phyloP scores from a whole-genome alignment of 768 basidiomycete genomes.

The Chalciporus pseudorubinellus region DNA sequence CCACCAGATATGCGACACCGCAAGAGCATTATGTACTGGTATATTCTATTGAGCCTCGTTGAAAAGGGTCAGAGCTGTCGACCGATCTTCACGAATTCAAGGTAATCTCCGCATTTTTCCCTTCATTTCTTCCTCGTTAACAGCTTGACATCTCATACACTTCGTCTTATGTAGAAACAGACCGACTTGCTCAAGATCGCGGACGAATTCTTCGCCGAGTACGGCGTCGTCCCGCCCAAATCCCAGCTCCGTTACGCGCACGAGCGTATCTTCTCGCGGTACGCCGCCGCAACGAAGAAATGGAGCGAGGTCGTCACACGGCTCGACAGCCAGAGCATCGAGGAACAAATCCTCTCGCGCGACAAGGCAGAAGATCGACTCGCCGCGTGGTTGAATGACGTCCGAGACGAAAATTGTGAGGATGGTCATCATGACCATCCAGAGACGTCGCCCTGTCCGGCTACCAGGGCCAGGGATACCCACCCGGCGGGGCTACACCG shows the following conservation, averaged over 20 bases:
- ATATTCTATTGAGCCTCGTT: slow-evolving; percentile 49
- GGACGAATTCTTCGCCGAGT: slow-evolving; percentile 47
- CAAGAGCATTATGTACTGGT: slow-evolving; percentile 58
- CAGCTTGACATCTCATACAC: neutral
- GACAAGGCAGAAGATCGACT: slow-evolving; percentile 54
- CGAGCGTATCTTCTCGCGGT: slow-evolving; percentile 46
- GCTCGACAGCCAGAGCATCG: slow-evolving; percentile 28
- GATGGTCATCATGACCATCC: slow-evolving; percentile 22
- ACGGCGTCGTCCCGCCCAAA: slow-evolving; percentile 43
- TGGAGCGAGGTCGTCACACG: slow-evolving; percentile 43
- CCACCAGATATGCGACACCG: slow-evolving; percentile 62
- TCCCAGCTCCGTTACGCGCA: slow-evolving; percentile 53
- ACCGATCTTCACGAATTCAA: slow-evolving; percentile 48
- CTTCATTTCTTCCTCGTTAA: neutral
- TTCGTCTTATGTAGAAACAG: slow-evolving; percentile 29
- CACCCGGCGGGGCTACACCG: slow-evolving; percentile 48
- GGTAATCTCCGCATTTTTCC: slow-evolving; percentile 30
- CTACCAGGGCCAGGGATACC: slow-evolving; percentile 38
- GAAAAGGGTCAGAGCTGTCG: slow-evolving; percentile 48
- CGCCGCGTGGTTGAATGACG: slow-evolving; percentile 49
- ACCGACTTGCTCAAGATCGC: slow-evolving; percentile 44
- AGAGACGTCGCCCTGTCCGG: slow-evolving; percentile 28
- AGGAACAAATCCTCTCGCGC: slow-evolving; percentile 27
- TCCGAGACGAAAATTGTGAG: slow-evolving; percentile 36
- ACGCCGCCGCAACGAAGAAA: slow-evolving; percentile 43